phyloP scores from a whole-genome alignment of 148 eudicot genomes.

The Diospyros lotus region DNA sequence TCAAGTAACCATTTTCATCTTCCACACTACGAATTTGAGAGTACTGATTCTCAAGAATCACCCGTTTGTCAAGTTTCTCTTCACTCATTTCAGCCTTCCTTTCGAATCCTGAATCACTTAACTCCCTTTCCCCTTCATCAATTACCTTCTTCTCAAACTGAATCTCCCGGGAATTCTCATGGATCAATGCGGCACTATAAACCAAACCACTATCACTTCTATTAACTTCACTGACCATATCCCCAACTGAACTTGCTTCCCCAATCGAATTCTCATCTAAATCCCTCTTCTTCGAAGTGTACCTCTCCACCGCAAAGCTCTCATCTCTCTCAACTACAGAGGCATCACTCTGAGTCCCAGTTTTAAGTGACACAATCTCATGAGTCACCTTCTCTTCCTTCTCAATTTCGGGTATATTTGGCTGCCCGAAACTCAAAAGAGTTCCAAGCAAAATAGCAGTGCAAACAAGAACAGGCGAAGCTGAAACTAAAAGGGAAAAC shows the following conservation, averaged over 20 bases:
- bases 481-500: slow-evolving; percentile 49
- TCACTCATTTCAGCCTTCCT: slow-evolving; percentile 12
- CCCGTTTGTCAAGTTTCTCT: slow-evolving; percentile 4
- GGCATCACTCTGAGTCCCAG: slow-evolving; percentile 10
- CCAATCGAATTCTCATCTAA: slow-evolving; percentile 31
- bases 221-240: slow-evolving; percentile 1
- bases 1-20: slow-evolving; percentile 12
- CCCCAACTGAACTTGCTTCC: slow-evolving; percentile 8
- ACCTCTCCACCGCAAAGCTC: slow-evolving; percentile 20
- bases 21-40: slow-evolving; percentile 7
- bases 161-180: slow-evolving; percentile 12
- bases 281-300: slow-evolving; percentile 24
- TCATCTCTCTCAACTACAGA: slow-evolving; percentile 29
- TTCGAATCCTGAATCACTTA: neutral
- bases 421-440: slow-evolving; percentile 45
- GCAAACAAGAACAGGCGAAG: slow-evolving; percentile 51
- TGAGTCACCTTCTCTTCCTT: slow-evolving; percentile 15
- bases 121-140: slow-evolving; percentile 11
- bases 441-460: slow-evolving; percentile 47
- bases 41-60: slow-evolving; percentile 17
- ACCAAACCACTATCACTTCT: slow-evolving; percentile 2
- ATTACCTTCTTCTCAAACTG: slow-evolving; percentile 16
- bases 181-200: neutral
- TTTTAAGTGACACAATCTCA: slow-evolving; percentile 18
- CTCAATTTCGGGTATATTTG: slow-evolving; percentile 25